Evolutionary conservation across 1,139 yeast genomes (phyloP).

Genomic region (Diutina sp.): DNA sequence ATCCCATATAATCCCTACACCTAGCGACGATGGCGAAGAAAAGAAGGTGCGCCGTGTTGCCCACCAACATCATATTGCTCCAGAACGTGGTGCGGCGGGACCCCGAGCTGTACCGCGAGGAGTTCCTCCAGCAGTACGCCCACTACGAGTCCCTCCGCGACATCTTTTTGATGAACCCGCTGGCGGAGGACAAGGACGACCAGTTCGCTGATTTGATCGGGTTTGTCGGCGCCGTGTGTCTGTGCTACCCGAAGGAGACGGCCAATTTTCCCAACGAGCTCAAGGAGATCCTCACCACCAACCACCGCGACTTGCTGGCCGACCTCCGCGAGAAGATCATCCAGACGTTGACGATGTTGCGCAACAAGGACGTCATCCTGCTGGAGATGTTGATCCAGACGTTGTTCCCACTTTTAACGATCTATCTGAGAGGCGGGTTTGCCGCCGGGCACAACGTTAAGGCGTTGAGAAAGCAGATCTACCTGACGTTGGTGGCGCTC

Average conservation of each 20-base stretch:
- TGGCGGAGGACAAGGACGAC: conserved; percentile 40
- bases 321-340: conserved; percentile 86
- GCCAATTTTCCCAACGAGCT: conserved; percentile 73
- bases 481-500: conserved; percentile 62
- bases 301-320: conserved; percentile 73
- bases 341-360: conserved; percentile 76
- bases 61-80: conserved; percentile 78
- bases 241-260: conserved; percentile 84
- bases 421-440: conserved; percentile 31
- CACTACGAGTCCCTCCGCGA: conserved; percentile 88
- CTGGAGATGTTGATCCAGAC: conserved; percentile 78
- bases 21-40: conserved; percentile 55
- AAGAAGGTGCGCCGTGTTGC: conserved; percentile 85
- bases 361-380: conserved; percentile 73
- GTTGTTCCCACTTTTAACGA: conserved; percentile 68
- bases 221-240: conserved; percentile 82
- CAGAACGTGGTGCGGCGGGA: conserved; percentile 91
- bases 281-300: conserved; percentile 50
- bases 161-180: conserved; percentile 60
- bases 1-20: neutral
- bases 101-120: conserved; percentile 89
- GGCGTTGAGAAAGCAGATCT: conserved; percentile 71
- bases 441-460: conserved; percentile 51
- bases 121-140: conserved; percentile 79
- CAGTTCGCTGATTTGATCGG: conserved; percentile 82